Evolutionary conservation across 2,329 filamentous ascomycete genomes (phyloP), one percentile per base, ranked within the genome.

Genomic region (Amesomyces nigricolor): DNA sequence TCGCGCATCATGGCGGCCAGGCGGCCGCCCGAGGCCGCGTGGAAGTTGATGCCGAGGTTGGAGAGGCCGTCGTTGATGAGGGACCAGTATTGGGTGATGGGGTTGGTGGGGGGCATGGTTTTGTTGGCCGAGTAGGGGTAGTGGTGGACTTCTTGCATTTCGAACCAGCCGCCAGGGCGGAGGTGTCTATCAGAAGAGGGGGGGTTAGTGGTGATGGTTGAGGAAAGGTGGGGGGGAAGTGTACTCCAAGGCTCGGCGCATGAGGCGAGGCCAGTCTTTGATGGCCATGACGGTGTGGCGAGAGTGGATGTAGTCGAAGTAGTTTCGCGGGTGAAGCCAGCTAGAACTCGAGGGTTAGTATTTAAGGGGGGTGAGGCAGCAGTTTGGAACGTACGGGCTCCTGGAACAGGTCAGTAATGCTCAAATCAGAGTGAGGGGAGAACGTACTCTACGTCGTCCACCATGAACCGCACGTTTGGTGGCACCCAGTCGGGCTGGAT

Each of bases 271-370:
- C 80, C 80, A 84, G 62, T 83, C 73, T 47, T 74, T 77, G 56
- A 84, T 78, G 2, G 76, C 78, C 71, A 78, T 64, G 29, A 64
- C 61, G 10, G 63, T 66, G 51, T 67, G 65, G 2, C 65, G 62
- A 4, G 61, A 75, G 63, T 85, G 81, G 35, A 85, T 75, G 56
- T 82, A 83, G 64, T 85, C 81, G 53, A 83, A 85, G 50, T 78
- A 73, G 57, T 81, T 75, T 10, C 58, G 58, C 5, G 77, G 75
- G 58, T 81, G 75, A 14, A 81, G 65, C 81, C 64, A 66, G 35
- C 61, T 65, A 42, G 9, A 32, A 45, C 19, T n/a, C 32, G 0
- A 5, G 11, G 32, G 56, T 53, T 43, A 51, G 46, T 47, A 51
- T 38, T 9, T 9, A n/a, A 19, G 4, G 30, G 11, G 22, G 10